phyloP scores from a whole-genome alignment of 2,329 filamentous ascomycete genomes.

The Exserohilum rostratum region DNA sequence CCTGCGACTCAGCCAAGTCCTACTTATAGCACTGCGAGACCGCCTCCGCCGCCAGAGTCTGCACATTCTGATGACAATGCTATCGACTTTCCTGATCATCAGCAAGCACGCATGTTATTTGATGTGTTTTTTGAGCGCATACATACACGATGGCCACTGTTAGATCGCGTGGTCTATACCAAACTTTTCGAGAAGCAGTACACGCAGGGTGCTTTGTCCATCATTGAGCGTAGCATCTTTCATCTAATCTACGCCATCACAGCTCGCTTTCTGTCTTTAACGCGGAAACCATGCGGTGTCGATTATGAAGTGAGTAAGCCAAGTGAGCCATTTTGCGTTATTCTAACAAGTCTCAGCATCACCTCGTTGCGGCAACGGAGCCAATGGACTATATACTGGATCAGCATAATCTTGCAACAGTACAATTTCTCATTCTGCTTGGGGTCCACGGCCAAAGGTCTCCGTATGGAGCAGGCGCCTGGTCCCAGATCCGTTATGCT shows the following conservation, averaged over 20 bases:
- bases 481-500: constrained; percentile 36
- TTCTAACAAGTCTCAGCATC: constrained; percentile 13
- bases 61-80: constrained; percentile 1
- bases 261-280: constrained; percentile 33
- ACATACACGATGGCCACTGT: constrained; percentile 35
- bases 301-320: constrained; percentile 23
- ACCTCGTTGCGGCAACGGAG: constrained; percentile 31
- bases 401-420: constrained; percentile 32
- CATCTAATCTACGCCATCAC: constrained; percentile 38
- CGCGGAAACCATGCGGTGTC: constrained; percentile 31
- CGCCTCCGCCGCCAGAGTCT: constrained; percentile 7
- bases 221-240: constrained; percentile 29
- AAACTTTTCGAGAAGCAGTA: constrained; percentile 29
- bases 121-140: constrained; percentile 35
- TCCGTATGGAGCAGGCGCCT: constrained; percentile 36
- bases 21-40: background rate
- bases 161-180: constrained; percentile 33
- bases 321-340: background rate
- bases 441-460: constrained; percentile 35
- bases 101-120: constrained; percentile 28
- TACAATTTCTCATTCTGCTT: constrained; percentile 34
- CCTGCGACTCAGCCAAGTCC: background rate
- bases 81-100: constrained; percentile 16
- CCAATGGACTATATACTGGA: constrained; percentile 34
- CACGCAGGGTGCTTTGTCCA: constrained; percentile 22